Percentiles rank a stretch among this genome's conserved stretches.
Conservation (phyloP, 139 green algal species). For the Chlamydomonas incerta region DNA sequence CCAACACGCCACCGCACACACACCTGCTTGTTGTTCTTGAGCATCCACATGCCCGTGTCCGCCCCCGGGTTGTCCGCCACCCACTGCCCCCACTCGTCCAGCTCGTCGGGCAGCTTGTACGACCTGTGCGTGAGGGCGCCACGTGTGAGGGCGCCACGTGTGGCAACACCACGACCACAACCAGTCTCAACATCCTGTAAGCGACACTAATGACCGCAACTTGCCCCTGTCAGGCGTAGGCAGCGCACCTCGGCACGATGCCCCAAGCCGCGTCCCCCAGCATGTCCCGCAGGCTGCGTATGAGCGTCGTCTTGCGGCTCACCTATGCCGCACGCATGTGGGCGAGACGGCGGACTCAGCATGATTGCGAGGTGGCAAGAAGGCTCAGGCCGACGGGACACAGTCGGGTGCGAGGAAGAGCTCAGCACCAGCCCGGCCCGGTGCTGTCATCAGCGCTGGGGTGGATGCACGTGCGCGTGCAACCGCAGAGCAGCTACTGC, state of each 20-base stretch:
- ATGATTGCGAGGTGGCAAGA: no score
- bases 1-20: constrained; percentile 18
- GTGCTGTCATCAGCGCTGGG: no score
- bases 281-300: constrained; percentile 55
- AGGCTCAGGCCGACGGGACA: no score
- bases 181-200: no score
- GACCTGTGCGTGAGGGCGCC: constrained; percentile 12
- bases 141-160: not conserved
- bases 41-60: constrained; percentile 67
- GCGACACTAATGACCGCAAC: not conserved
- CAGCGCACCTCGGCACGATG: constrained; percentile 50
- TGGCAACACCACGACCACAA: not conserved
- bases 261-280: constrained; percentile 59
- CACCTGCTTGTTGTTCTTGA: constrained; percentile 74
- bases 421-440: no score
- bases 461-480: no score
- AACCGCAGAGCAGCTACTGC: no score
- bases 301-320: constrained; percentile 67
- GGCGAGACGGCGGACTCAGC: no score
- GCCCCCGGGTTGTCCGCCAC: constrained; percentile 10
- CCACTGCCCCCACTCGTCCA: constrained; percentile 60
- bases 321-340: constrained; percentile 47
- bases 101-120: constrained; percentile 70
- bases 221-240: no score
- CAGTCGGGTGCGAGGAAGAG: no score